Evolutionary conservation across 1,284 basidiomycete species (phyloP).

Genomic region (Chondrostereum purpureum): DNA sequence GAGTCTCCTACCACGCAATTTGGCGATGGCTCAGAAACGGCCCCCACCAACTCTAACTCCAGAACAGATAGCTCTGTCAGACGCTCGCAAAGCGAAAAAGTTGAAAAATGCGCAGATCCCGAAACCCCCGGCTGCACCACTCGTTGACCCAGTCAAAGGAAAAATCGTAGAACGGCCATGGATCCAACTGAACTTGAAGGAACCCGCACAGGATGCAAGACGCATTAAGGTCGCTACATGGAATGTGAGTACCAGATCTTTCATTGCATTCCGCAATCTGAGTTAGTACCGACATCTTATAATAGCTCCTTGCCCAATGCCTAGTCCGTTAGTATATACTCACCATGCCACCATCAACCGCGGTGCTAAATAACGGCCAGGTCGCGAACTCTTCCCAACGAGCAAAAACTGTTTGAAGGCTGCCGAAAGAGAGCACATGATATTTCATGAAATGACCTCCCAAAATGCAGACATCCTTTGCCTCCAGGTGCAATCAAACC

Average conservation of each 20-base stretch:
- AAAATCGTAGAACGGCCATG: conserved; percentile 46
- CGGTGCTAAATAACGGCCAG: conserved; percentile 30
- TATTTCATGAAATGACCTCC: conserved; percentile 63
- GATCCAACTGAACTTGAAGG: conserved; percentile 31
- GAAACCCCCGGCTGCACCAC: conserved; percentile 3
- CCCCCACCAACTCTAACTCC: conserved; percentile 31
- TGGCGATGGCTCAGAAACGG: conserved; percentile 10
- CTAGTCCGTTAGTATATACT: conserved; percentile 59
- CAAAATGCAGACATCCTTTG: conserved; percentile 75
- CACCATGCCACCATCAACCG: conserved; percentile 2
- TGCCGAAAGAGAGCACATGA: conserved; percentile 65
- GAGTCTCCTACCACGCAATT: conserved; percentile 1
- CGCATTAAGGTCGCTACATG: conserved; percentile 61
- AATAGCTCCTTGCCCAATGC: conserved; percentile 68
- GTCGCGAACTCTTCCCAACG: conserved; percentile 79
- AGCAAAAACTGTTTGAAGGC: conserved; percentile 80
- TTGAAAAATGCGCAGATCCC: conserved; percentile 18
- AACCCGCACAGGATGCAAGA: conserved; percentile 13
- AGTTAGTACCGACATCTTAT: conserved; percentile 5
- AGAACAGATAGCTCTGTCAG: conserved; percentile 49
- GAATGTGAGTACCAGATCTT: conserved; percentile 65
- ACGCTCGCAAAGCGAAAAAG: conserved; percentile 48
- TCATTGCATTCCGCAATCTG: conserved; percentile 15
- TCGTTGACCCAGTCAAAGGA: conserved; percentile 19
- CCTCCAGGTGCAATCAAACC: conserved; percentile 53